Evolutionary conservation across 345 rosid species (phyloP).

Genomic region (Hypericum perforatum): DNA sequence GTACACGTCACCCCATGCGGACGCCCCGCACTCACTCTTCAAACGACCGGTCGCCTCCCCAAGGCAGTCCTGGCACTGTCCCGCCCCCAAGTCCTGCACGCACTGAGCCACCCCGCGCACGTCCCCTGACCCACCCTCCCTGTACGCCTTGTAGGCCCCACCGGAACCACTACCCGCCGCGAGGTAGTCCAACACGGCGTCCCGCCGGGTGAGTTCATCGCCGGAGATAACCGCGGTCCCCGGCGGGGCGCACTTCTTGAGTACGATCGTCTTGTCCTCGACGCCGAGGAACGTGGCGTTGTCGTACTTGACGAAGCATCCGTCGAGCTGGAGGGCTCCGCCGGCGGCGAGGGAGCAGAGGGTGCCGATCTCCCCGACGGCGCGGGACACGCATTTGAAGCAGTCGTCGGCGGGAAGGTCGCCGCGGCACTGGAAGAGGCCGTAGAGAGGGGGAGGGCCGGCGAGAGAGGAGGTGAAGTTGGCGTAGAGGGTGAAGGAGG

Average conservation of each 20-base stretch:
- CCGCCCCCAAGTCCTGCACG: constrained; percentile 18
- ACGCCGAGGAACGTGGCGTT: constrained; percentile 17
- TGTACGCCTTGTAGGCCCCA: constrained; percentile 18
- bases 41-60: constrained; percentile 17
- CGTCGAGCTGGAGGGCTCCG: constrained; percentile 25
- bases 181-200: constrained; percentile 18
- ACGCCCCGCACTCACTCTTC: constrained; percentile 44
- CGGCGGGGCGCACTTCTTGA: constrained; percentile 19
- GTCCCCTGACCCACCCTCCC: constrained; percentile 17
- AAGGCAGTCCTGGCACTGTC: constrained; percentile 26
- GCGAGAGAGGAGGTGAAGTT: constrained; percentile 17
- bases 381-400: constrained; percentile 13
- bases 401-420: constrained; percentile 15
- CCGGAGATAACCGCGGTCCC: not conserved
- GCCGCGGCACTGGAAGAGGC: constrained; percentile 29
- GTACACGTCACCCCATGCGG: constrained; percentile 71
- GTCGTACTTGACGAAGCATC: constrained; percentile 23
- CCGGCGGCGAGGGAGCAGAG: constrained; percentile 16
- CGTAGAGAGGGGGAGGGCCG: constrained; percentile 15
- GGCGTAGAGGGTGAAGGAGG: constrained; percentile 18
- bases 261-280: constrained; percentile 19
- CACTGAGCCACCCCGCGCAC: constrained; percentile 21
- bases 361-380: constrained; percentile 15
- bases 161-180: not conserved
- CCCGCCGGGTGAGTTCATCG: constrained; percentile 15